phyloP scores from a whole-genome alignment of 257 asterid genomes.

The Nicotiana undulata region DNA sequence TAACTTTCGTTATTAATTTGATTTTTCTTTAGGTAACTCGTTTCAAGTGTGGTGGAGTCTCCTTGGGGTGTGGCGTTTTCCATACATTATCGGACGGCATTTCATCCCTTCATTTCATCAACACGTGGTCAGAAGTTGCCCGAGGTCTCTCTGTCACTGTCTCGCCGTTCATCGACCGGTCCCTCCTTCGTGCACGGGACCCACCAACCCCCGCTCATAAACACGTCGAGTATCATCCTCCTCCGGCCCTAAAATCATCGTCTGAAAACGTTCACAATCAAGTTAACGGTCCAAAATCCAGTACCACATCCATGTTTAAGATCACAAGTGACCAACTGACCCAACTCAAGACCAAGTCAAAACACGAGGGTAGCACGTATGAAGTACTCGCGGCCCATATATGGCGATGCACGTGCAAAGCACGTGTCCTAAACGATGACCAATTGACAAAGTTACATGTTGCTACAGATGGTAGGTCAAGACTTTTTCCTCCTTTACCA shows the following conservation, averaged over 20 bases:
- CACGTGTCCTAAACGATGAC: slow-evolving; percentile 41
- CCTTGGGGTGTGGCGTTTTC: slow-evolving; percentile 26
- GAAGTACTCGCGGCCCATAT: slow-evolving; percentile 67
- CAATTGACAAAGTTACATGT: slow-evolving; percentile 50
- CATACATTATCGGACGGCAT: slow-evolving; percentile 41
- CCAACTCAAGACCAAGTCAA: slow-evolving; percentile 14
- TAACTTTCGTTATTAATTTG: not conserved
- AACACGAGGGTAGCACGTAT: slow-evolving; percentile 38
- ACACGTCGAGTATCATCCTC: slow-evolving; percentile 21
- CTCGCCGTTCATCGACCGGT: slow-evolving; percentile 34
- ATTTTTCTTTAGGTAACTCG: slow-evolving; percentile 26
- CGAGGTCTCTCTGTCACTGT: slow-evolving; percentile 26
- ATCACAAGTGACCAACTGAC: slow-evolving; percentile 17
- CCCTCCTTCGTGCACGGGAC: slow-evolving; percentile 22
- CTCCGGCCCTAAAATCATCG: slow-evolving; percentile 13
- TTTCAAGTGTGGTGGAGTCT: slow-evolving; percentile 42
- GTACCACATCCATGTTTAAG: slow-evolving; percentile 11
- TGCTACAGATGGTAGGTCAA: slow-evolving; percentile 55
- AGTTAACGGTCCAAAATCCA: not conserved
- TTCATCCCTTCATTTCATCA: slow-evolving; percentile 29
- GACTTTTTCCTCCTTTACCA: slow-evolving; percentile 50
- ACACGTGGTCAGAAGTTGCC: slow-evolving; percentile 28
- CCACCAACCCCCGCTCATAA: slow-evolving; percentile 21
- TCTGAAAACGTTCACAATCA: not conserved
- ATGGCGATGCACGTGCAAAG: slow-evolving; percentile 66